Base-by-base conservation (phyloP, 1,139 yeast species). In the Suhomyces coccinellae region DNA sequence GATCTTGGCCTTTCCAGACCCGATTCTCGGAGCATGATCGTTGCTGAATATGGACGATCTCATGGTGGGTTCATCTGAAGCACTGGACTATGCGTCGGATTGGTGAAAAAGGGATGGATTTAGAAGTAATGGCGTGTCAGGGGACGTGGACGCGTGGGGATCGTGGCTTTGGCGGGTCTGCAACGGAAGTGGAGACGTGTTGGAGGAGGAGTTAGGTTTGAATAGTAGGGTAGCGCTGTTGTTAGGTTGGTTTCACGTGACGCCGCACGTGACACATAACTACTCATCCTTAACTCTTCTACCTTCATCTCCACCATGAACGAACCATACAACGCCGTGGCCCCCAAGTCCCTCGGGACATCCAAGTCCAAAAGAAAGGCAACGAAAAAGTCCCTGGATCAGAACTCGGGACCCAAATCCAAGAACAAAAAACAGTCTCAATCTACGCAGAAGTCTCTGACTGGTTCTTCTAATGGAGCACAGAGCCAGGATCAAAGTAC, bases 31-130 rank as follows among this genome's bases (percentile, higher is more conserved):
- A 39, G 46, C 40, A 26, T 58, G 51, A 29, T 59, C 65, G 24
- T 58, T 61, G 42, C 64, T 65, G 49, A 71, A 70, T 29, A 69
- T 69, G 14, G 76, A 67, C 10, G 75, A 69, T 51, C 67, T 65
- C 75, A 69, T 70, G 16, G 11, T 41, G 15, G 31, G 26, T 29
- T 16, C 43, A 40, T 40, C 26, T 24, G 39, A 27, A 34, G 29
- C 2, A 2, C n/a, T 26, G 29, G 29, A 4, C 6, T 26, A n/a
- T 26, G 29, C n/a, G 12, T 2, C n/a, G n/a, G 29, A 3, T 3
- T 26, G n/a, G 29, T 11, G n/a, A 11, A 12, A 26, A 20, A 7
- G 24, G 24, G 24, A 20, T 20, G 5, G 24, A 6, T 7, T 17
- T 17, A 4, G 24, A 9, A 20, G 24, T 20, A 9, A 9, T 7